Evolutionary conservation across 257 asterid species (phyloP).

Genomic region (Solanum etuberosum): DNA sequence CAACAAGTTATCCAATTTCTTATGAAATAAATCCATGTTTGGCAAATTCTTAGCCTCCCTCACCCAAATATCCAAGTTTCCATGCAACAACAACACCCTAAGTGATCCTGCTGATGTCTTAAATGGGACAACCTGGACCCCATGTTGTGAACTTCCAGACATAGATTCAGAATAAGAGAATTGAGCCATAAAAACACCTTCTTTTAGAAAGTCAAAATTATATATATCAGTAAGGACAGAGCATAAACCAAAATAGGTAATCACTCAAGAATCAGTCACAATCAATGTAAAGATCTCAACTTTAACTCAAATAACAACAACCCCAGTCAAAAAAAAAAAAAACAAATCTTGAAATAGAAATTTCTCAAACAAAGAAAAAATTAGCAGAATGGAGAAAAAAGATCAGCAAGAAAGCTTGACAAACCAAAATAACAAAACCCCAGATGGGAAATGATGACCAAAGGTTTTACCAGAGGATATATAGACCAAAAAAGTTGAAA

Average conservation of each 20-base stretch:
- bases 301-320: not conserved
- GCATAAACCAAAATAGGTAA: not conserved
- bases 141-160: slow-evolving; percentile 40
- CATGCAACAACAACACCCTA: slow-evolving; percentile 50
- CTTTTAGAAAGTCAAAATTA: slow-evolving; percentile 2
- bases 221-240: not conserved
- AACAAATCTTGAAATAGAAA: not conserved
- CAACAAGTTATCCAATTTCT: slow-evolving; percentile 38
- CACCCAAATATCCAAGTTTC: slow-evolving; percentile 82
- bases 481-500: not conserved
- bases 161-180: slow-evolving; percentile 28
- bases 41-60: slow-evolving; percentile 65
- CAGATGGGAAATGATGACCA: not conserved
- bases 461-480: not conserved
- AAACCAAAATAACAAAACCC: not conserved
- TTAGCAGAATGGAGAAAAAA: not conserved
- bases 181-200: slow-evolving; percentile 33
- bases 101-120: slow-evolving; percentile 46
- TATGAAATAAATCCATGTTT: slow-evolving; percentile 65
- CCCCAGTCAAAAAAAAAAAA: too few species aligned
- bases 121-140: slow-evolving; percentile 58
- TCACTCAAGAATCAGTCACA: not conserved
- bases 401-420: not conserved
- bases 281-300: not conserved
- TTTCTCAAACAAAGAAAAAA: not conserved